Evolutionary conservation across 2,329 filamentous ascomycete species (phyloP).

Genomic region (Penicillium sclerotigenum): DNA sequence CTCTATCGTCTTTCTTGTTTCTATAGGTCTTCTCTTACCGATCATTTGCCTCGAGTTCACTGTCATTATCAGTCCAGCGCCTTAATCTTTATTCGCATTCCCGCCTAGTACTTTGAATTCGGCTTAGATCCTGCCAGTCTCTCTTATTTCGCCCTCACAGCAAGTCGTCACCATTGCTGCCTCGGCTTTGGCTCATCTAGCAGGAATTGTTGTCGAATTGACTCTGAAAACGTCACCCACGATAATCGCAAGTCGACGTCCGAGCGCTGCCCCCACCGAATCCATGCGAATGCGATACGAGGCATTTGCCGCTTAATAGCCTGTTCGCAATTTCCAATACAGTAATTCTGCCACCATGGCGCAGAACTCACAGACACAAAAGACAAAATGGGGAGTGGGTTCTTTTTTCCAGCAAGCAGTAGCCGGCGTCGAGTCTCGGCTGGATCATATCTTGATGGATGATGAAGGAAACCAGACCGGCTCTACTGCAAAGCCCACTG

Average conservation of each 20-base stretch:
- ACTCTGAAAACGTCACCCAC: background rate
- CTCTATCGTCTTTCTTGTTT: background rate
- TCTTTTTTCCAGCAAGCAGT: constrained; percentile 83
- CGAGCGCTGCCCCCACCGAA: constrained; percentile 18
- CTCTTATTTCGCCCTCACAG: constrained; percentile 5
- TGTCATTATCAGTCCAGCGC: background rate
- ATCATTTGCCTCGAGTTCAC: background rate
- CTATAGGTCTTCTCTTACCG: background rate
- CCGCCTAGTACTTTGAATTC: constrained; percentile 11
- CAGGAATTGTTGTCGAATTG: background rate
- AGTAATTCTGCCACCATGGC: constrained; percentile 27
- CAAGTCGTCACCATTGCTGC: background rate
- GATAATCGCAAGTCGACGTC: constrained; percentile 6
- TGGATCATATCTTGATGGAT: constrained; percentile 88
- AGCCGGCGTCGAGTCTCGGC: constrained; percentile 84
- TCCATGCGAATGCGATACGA: constrained; percentile 22
- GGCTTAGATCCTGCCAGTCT: constrained; percentile 2
- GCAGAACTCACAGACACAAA: constrained; percentile 41
- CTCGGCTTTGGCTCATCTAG: background rate
- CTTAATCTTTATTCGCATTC: constrained; percentile 10
- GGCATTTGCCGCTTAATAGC: constrained; percentile 19
- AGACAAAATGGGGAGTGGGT: constrained; percentile 65
- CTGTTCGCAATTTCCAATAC: constrained; percentile 7
- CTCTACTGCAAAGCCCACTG: constrained; percentile 30
- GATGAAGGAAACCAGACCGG: constrained; percentile 54